Evolutionary conservation across 148 eudicot species (phyloP), one percentile per base, ranked within the genome.

Genomic region (Vaccinium vitisidaea): DNA sequence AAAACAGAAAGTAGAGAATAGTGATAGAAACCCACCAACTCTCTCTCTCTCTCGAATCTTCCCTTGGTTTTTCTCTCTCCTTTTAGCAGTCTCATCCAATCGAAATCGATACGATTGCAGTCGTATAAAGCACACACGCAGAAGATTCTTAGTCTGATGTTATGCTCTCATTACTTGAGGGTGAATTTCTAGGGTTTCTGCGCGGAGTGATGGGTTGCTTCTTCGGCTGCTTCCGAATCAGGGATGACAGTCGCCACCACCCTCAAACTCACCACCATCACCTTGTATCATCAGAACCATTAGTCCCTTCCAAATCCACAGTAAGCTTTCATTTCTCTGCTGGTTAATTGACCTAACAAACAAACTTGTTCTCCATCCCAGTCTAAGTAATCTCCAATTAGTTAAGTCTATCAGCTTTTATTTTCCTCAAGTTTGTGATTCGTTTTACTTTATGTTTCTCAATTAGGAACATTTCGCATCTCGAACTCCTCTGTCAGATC

Each of bases 161-260:
- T 81, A 81, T 82, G 84, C 43, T 75, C 43, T 75, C 74, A 30
- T 14, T 75, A 75, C 25, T 85, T 16, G 83, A 82, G 53, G 48
- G 82, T 43, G 80, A 32, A 23, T 27, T 85, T 13, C 52, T 74
- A 81, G 81, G 84, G 81, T 87, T 80, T 71, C 89, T 91, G 78
- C 84, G 90, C 86, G 80, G 77, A 81, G 80, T 86, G 9, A 89
- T 91, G 91, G 87, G 87, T 69, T 91, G 91, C 75, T 88, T 91
- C 80, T 89, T 89, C 80, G 89, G 88, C 75, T 91, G 93, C 70
- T 91, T 91, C 61, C 54, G 91, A 16, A 10, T 85, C 80, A 83
- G 84, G 16, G 84, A 84, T 83, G 52, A 81, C 16, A 43, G 54
- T 27, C 82, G 67, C n/a, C 82, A 50, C 71, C 36, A 32, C 39